Evolutionary conservation across 2,329 filamentous ascomycete species (phyloP).

Genomic region (Botryotinia narcissicola): DNA sequence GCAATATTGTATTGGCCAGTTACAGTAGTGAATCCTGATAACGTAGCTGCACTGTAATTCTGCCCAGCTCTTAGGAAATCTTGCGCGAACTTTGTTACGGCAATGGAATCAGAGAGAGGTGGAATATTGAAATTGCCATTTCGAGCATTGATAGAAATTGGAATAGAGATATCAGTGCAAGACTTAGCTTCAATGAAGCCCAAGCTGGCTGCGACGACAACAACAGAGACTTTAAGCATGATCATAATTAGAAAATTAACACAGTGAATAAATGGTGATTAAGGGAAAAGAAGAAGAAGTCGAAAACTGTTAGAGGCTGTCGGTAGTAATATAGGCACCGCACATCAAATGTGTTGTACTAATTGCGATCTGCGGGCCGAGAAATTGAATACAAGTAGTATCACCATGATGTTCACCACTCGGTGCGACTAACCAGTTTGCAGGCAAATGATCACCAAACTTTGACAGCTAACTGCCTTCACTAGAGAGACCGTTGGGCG

Average conservation of each 20-base stretch:
- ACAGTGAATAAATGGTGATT: neutral
- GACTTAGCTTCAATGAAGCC: constrained; percentile 13
- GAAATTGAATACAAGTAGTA: neutral
- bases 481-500: neutral
- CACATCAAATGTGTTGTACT: neutral
- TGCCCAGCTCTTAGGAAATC: constrained; percentile 13
- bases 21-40: neutral
- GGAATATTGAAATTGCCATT: constrained; percentile 17
- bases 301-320: neutral
- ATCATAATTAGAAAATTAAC: neutral
- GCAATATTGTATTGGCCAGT: constrained; percentile 14
- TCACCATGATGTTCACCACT: neutral
- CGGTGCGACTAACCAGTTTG: neutral
- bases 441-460: neutral
- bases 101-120: neutral
- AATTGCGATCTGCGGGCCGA: neutral
- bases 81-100: constrained; percentile 12
- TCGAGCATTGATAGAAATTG: constrained; percentile 15
- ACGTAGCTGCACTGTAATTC: constrained; percentile 1
- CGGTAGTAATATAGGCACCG: neutral
- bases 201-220: constrained; percentile 2
- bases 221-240: constrained; percentile 6
- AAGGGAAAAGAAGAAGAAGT: neutral
- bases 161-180: constrained; percentile 13
- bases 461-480: neutral